Base-by-base conservation (phyloP, 2,329 filamentous ascomycete genomes). In the Chrysosporium keratinophilum region DNA sequence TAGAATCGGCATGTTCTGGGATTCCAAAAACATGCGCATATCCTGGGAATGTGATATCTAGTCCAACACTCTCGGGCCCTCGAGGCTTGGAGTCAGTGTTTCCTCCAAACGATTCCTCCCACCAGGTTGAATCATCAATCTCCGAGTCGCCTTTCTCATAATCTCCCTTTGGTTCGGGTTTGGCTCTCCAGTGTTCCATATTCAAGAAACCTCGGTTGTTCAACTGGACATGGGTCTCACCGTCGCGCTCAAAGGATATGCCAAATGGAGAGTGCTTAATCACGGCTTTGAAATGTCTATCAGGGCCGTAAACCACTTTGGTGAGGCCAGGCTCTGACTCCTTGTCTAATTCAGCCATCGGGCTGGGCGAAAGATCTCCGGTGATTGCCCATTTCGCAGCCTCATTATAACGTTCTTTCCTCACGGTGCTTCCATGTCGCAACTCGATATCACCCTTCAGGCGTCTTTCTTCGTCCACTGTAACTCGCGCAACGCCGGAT, bases 321-420 rank as follows among this genome's bases (percentile, higher is more conserved):
- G 84, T 90, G 59, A 83, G 81, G 56, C 85, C 83, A 20, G 77
- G 71, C 65, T 84, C 79, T 50, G 83, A 78, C 62, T 87, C 79
- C 46, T 80, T 76, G 50, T 78, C 78, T 56, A 91, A 71, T 56
- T 84, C 81, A 44, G 88, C 87, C 51, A 80, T 77, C 64, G 80
- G 83, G 70, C 90, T 88, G 42, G 84, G 68, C 42, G 83, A 78
- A 50, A 91, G 73, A 1, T 88, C 88, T 53, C 89, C 91, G 43
- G 95, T 87, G 58, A 98, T 78, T 19, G 85, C 82, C 85, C 88
- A 95, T 59, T 87, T 81, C 60, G 85, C 86, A 12, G 85, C 86
- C 70, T 96, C 93, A 63, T 96, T 94, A 69, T 97, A 98, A 58
- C 93, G 81, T 67, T 97, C 88, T 71, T 97, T 97, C 62, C 88